Evolutionary conservation across 306 rosid genomes (phyloP), one percentile per base, ranked within the genome.

Genomic region (Glycine latifolia): DNA sequence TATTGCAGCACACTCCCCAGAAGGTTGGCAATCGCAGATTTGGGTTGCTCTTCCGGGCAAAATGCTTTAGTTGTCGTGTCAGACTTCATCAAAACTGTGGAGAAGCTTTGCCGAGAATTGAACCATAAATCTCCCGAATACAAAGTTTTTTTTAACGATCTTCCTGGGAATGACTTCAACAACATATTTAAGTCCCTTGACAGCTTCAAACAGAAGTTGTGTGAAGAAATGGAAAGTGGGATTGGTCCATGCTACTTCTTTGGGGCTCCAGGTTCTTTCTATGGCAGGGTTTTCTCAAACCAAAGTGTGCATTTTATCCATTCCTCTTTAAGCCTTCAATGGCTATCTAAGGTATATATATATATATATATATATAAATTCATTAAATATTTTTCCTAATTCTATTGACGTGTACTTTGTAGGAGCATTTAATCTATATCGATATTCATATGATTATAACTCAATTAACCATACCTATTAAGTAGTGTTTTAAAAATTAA

Each of bases 31-130:
- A 91, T 89, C 6, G 94, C 94, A 1, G 94, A 91, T 39, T 53
- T 91, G 71, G 94, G 94, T 37, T 91, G 94, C 10, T 82, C 94
- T 59, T 87, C 87, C 0, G 95, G 95, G 63, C 89, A 92, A 16
- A 89, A 91, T 84, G 85, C 92, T 20, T 58, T 89, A 0, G 50
- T 84, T 12, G 81, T 78, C 0, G 86, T 80, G 3, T 82, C 86
- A 12, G 85, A 89, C 35, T 8, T 75, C 8, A 78, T 91, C 65
- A 82, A 86, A 8, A 3, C 8, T 0, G 88, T 86, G 50, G 89
- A 89, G 47, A 72, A 75, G 12, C 78, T 91, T 49, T 72, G 87
- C 5, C 43, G 2, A 26, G 5, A 81, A 15, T n/a, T 83, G 3
- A 72, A 76, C 14, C 82, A 15, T 4, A 33, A 82, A 26, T 78